These are phyloP conservation scores for Casuarina glauca DNA, from an alignment of 306 rosid species.

Conservation along the genomic window DNA sequence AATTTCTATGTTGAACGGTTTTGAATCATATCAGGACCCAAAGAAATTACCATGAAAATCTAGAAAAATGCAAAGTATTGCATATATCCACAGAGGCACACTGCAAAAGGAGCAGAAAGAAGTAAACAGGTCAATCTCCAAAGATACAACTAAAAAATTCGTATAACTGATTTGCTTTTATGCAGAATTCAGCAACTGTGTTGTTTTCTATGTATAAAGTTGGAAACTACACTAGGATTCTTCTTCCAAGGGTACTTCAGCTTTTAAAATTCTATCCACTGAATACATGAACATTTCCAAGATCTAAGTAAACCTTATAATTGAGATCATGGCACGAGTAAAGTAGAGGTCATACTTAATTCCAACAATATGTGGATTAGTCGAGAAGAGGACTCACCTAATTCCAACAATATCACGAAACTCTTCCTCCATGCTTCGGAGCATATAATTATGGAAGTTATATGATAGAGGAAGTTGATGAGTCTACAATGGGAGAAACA, in stretches of 20 bases:
- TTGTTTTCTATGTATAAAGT: neutral
- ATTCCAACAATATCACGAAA: constrained; percentile 86
- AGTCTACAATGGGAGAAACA: constrained; percentile 45
- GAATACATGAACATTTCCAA: neutral
- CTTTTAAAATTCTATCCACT: neutral
- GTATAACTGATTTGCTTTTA: neutral
- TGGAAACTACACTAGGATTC: neutral
- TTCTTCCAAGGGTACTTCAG: neutral
- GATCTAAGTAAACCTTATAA: neutral
- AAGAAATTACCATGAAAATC: constrained; percentile 74
- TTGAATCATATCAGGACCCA: constrained; percentile 11
- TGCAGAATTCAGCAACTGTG: neutral
- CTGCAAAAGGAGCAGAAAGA: constrained; percentile 50
- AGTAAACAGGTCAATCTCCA: constrained; percentile 16
- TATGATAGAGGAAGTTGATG: constrained; percentile 76
- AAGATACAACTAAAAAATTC: constrained; percentile 2
- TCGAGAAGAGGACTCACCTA: constrained; percentile 44
- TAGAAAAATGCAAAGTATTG: constrained; percentile 74
- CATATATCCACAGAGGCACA: constrained; percentile 82
- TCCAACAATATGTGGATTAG: neutral
- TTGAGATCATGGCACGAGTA: neutral
- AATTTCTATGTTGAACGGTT: neutral
- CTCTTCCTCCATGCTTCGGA: constrained; percentile 97
- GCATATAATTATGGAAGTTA: constrained; percentile 91
- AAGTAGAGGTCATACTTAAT: neutral